phyloP scores from a whole-genome alignment of 805 yeast species.

The Huiozyma sinensis region DNA sequence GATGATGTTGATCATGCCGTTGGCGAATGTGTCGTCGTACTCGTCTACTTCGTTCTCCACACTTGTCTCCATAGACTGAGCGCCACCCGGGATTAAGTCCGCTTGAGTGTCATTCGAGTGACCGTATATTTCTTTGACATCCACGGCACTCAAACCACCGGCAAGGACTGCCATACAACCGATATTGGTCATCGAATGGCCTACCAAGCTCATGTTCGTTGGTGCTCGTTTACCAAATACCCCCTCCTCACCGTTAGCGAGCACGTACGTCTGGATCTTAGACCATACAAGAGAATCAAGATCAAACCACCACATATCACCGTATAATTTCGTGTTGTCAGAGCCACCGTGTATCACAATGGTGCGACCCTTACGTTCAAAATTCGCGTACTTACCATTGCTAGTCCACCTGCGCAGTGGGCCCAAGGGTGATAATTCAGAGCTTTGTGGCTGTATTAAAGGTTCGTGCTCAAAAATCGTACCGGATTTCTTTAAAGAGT shows the following conservation, averaged over 20 bases:
- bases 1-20: conserved; percentile 13
- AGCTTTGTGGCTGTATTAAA: not conserved
- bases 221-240: conserved; percentile 1
- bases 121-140: conserved; percentile 11
- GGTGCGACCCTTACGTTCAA: conserved; percentile 6
- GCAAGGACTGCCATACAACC: conserved; percentile 16
- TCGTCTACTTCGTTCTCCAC: not conserved
- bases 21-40: conserved; percentile 4
- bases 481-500: not conserved
- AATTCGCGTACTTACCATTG: not conserved
- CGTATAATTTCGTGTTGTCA: conserved; percentile 26
- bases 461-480: conserved; percentile 11
- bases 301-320: conserved; percentile 44
- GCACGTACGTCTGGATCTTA: conserved; percentile 7
- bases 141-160: conserved; percentile 22
- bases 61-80: not conserved
- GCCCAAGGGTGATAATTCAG: not conserved
- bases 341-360: conserved; percentile 33
- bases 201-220: conserved; percentile 17
- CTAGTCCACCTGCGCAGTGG: not conserved
- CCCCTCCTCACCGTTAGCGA: not conserved
- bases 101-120: not conserved
- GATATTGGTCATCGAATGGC: conserved; percentile 19
- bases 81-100: not conserved
- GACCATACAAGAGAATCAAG: conserved; percentile 36